Conservation (phyloP, 352 stramenopile species). For the Globisporangium recalcitrans region DNA sequence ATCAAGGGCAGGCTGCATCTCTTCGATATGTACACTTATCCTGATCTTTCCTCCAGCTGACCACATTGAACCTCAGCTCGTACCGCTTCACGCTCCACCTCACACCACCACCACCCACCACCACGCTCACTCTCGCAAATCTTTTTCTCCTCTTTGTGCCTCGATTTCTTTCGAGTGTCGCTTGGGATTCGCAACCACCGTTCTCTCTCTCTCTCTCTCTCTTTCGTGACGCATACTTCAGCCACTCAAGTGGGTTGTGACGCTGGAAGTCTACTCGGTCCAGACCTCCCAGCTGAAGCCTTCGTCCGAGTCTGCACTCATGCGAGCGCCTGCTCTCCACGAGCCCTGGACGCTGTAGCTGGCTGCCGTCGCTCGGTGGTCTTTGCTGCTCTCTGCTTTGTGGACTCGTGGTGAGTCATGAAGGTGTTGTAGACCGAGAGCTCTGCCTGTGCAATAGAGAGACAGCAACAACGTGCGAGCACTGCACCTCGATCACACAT, state of each 20-base stretch:
- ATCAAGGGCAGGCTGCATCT: not conserved
- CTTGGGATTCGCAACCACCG: too few relatives aligned
- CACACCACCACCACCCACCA: not conserved
- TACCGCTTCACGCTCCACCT: not conserved
- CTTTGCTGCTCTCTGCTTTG: not conserved
- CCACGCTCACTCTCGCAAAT: not conserved
- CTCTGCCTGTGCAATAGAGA: not conserved
- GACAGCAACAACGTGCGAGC: not conserved
- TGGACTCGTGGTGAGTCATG: not conserved
- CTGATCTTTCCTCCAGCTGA: not conserved
- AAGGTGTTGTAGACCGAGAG: not conserved
- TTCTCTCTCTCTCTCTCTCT: not conserved
- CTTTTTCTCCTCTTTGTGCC: not conserved
- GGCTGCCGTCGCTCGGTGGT: not conserved
- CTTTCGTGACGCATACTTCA: conserved; percentile 1
- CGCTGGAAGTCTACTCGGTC: not conserved
- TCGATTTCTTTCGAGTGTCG: not conserved
- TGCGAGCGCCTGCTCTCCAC: not conserved
- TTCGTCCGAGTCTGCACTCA: not conserved
- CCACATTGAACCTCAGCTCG: not conserved
- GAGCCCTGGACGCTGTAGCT: not conserved
- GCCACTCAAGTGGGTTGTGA: not conserved
- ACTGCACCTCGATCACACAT: too few relatives aligned
- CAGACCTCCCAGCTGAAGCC: not conserved
- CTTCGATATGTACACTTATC: not conserved